Base-by-base conservation (phyloP, 306 rosid species). In the Ceratonia siliqua region DNA sequence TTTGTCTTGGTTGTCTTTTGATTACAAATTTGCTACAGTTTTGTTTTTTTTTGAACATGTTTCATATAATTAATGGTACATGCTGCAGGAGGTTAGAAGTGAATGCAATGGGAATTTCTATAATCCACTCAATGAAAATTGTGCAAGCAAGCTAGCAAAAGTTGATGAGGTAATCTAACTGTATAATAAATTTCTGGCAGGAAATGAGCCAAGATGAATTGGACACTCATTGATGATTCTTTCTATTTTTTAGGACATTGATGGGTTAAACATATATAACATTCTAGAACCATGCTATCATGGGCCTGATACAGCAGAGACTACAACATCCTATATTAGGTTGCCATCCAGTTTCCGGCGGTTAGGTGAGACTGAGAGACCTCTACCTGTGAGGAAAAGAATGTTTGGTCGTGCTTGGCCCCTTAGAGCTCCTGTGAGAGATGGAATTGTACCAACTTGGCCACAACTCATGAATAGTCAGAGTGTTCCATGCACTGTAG, bases 401-500 rank as follows among this genome's bases (percentile, higher is more conserved):
- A 88, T 90, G 79, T 88, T 87, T 56, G 96, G 96, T 0, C 82
- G 96, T 10, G 94, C 98, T 32, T 90, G 98, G 98, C 98, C 96
- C 6, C 79, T 79, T 11, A 3, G 77, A 63, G 94, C 91, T 11
- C 88, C 94, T 0, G 87, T 84, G 2, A 74, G 72, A 68, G 81
- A 80, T 2, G 98, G 94, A n/a, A 59, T 45, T 43, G 87, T 92
- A 56, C 81, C 94, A 4, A 49, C 79, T 17, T 92, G 98, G 94
- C 94, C 94, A 17, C 76, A 88, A 32, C n/a, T n/a, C n/a, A n/a
- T n/a, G n/a, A n/a, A n/a, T n/a, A n/a, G n/a, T n/a, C n/a, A n/a
- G n/a, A n/a, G n/a, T n/a, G n/a, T n/a, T n/a, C n/a, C n/a, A n/a
- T n/a, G n/a, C n/a, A n/a, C n/a, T n/a, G n/a, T n/a, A n/a, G n/a